Evolutionary conservation across 116 monocot genomes (phyloP).

Genomic region (Iris pallida): DNA sequence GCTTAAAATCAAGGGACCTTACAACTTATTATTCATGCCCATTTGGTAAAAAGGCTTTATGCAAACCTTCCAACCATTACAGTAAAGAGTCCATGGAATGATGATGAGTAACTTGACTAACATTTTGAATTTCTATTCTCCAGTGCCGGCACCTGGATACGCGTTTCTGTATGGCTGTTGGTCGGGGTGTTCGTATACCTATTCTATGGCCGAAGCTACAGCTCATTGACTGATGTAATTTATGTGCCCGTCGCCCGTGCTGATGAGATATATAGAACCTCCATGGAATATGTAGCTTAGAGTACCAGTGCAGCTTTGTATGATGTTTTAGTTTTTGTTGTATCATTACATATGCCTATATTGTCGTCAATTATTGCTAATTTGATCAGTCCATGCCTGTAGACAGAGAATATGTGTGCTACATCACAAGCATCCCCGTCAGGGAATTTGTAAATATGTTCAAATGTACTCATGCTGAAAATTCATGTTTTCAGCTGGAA

Average conservation of each 20-base stretch:
- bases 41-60: too few relatives aligned
- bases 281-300: conserved; percentile 33
- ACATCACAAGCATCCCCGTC: too few relatives aligned
- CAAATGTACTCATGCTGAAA: too few relatives aligned
- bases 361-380: too few relatives aligned
- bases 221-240: conserved; percentile 61
- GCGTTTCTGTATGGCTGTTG: conserved; percentile 79
- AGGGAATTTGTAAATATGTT: too few relatives aligned
- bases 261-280: conserved; percentile 49
- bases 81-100: too few relatives aligned
- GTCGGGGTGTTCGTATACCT: conserved; percentile 69
- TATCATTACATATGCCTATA: conserved; percentile 1
- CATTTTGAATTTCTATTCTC: conserved; percentile 1
- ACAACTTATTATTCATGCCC: too few relatives aligned
- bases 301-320: neutral
- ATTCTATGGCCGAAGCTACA: conserved; percentile 82
- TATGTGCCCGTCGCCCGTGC: conserved; percentile 61
- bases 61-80: too few relatives aligned
- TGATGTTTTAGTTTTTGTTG: conserved; percentile 2
- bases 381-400: too few relatives aligned
- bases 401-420: too few relatives aligned
- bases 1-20: too few relatives aligned
- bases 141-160: conserved; percentile 72
- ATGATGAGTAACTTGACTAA: neutral
- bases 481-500: too few relatives aligned